These are phyloP conservation scores for Cryptomeria japonica DNA, from an alignment of 75 land plant species.

Conservation along the genomic window DNA sequence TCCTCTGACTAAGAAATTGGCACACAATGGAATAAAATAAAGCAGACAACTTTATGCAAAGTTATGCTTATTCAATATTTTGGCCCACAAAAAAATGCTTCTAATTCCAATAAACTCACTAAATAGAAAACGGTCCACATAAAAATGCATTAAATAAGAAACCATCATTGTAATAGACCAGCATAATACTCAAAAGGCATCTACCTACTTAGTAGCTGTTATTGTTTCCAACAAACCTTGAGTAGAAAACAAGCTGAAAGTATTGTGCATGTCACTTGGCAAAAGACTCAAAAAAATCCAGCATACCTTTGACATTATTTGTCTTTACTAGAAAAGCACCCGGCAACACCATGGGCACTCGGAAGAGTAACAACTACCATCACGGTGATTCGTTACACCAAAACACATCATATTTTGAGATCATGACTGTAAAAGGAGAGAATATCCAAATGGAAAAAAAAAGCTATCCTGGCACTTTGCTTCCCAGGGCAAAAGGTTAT, in stretches of 20 bases:
- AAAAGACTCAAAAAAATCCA: too few relatives aligned
- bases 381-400: neutral
- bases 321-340: too few relatives aligned
- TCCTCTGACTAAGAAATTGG: neutral
- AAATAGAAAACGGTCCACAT: neutral
- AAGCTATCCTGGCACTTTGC: neutral
- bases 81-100: too few relatives aligned
- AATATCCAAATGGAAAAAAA: neutral
- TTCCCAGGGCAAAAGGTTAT: neutral
- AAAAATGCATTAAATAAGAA: too few relatives aligned
- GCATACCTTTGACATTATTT: too few relatives aligned
- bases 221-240: too few relatives aligned
- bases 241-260: too few relatives aligned
- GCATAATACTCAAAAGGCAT: neutral
- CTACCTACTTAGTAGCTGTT: neutral
- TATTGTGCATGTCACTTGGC: too few relatives aligned
- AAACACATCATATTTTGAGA: neutral
- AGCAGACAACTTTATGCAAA: too few relatives aligned
- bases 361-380: too few relatives aligned
- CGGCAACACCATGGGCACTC: too few relatives aligned
- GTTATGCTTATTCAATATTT: too few relatives aligned
- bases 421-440: neutral
- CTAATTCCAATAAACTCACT: neutral
- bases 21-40: neutral
- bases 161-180: neutral